Conservation (phyloP, 2,329 filamentous ascomycete species). For the Paecilomyces niveus region DNA sequence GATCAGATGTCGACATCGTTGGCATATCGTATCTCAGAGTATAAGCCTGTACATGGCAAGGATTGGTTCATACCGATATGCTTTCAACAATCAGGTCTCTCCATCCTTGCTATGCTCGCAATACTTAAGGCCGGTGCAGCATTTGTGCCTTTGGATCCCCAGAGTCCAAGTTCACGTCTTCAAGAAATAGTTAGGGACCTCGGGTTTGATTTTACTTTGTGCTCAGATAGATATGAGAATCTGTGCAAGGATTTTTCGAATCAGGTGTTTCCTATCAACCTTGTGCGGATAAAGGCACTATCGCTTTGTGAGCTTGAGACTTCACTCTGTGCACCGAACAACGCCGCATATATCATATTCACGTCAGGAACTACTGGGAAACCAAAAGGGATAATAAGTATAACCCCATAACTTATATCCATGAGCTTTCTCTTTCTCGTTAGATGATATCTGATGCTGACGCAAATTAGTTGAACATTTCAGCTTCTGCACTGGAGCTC, state of each 20-base stretch:
- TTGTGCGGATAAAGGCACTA: not conserved
- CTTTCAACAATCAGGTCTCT: slow-evolving; percentile 3
- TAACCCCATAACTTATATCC: not conserved
- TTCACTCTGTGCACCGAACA: not conserved
- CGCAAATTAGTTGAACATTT: slow-evolving; percentile 44
- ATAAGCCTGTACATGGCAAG: slow-evolving; percentile 13
- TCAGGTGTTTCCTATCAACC: slow-evolving; percentile 3
- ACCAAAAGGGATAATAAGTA: slow-evolving; percentile 46
- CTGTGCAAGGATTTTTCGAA: slow-evolving; percentile 1
- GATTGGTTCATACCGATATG: slow-evolving; percentile 5
- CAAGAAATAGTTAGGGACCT: slow-evolving; percentile 6
- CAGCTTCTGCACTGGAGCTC: slow-evolving; percentile 45
- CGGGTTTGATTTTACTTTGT: slow-evolving; percentile 2
- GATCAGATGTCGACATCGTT: slow-evolving; percentile 15
- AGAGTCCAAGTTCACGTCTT: slow-evolving; percentile 5
- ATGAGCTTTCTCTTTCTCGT: not conserved
- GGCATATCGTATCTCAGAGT: slow-evolving; percentile 15
- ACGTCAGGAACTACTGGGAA: slow-evolving; percentile 44
- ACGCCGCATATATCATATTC: slow-evolving; percentile 45
- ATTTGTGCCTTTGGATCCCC: slow-evolving; percentile 8
- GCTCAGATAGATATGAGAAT: slow-evolving; percentile 2
- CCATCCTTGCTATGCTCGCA: slow-evolving; percentile 3
- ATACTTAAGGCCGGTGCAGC: slow-evolving; percentile 8
- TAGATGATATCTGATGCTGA: not conserved
- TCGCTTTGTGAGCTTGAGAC: not conserved